phyloP scores from a whole-genome alignment of 768 basidiomycete species.

The Cystofilobasidium ferigula region DNA sequence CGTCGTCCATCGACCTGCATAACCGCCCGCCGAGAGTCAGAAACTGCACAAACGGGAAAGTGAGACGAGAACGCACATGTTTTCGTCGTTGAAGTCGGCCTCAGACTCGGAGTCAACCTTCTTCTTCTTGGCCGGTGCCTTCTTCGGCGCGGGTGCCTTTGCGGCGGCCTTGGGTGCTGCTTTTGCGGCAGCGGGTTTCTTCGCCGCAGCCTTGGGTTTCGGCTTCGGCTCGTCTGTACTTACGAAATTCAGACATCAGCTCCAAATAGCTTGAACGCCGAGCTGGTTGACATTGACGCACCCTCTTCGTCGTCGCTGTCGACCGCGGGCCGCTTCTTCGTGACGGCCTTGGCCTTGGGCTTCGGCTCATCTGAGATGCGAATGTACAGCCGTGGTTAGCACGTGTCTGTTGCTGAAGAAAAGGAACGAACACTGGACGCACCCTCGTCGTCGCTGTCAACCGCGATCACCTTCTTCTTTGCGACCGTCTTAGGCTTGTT shows the following conservation, averaged over 20 bases:
- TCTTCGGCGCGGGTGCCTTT: constrained; percentile 34
- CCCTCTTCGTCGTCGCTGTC: too few relatives aligned
- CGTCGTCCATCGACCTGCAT: constrained; percentile 12
- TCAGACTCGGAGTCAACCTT: constrained; percentile 1
- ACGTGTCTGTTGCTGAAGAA: too few relatives aligned
- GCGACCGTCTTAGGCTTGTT: constrained; percentile 13
- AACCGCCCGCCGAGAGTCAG: background rate
- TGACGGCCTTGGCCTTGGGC: constrained; percentile 28
- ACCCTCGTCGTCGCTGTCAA: constrained; percentile 6
- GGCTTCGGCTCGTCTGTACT: constrained; percentile 24
- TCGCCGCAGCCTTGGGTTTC: constrained; percentile 28
- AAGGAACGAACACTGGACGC: background rate
- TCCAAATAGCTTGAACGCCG: too few relatives aligned
- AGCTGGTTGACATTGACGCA: too few relatives aligned
- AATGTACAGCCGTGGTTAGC: too few relatives aligned
- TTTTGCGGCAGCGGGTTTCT: too few relatives aligned
- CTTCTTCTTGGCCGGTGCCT: constrained; percentile 23
- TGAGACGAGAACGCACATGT: background rate
- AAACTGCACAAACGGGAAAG: background rate
- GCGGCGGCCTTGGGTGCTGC: too few relatives aligned
- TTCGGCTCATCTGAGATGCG: constrained; percentile 21
- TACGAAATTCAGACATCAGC: too few relatives aligned
- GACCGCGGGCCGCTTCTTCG: constrained; percentile 1
- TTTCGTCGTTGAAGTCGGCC: background rate
- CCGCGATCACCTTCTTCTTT: constrained; percentile 8